Base-by-base conservation (phyloP, 2,329 filamentous ascomycete species). In the Aschersonia sp. region DNA sequence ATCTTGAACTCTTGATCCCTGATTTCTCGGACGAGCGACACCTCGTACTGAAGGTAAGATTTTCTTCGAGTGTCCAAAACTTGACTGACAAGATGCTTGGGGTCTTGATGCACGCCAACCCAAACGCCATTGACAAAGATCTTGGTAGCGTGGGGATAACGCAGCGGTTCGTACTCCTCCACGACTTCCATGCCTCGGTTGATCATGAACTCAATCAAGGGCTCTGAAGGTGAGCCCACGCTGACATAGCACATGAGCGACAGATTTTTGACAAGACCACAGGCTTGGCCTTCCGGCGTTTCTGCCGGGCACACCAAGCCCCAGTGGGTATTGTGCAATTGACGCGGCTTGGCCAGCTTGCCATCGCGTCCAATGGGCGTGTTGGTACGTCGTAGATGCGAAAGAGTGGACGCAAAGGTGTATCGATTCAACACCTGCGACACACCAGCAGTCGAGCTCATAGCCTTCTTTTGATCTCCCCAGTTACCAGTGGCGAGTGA, bases 381-480 rank as follows among this genome's bases (percentile, higher is more conserved):
- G 64, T 98, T 98, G 47, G 94, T 98, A 60, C 92, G 83, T 58
- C 94, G 83, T 67, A 98, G 76, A 82, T 98, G 94, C 14, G 92
- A 98, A 42, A 98, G 69, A 0, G 90, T 97, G 41, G 94, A 98
- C 12, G 92, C 82, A 61, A 96, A 98, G 0, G 94, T 97, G 64
- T 97, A 98, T 63, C 92, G 81, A 70, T 96, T 98, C 59, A 98
- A 69, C 68, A 98, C 94, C 68, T 98, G 92, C 44, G 90, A 97
- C 44, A 98, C 92, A 74, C 92, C 94, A 44, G 92, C 92, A 54
- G 94, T 97, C 1, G 89, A 87, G 56, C 84, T 90, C 57, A 86
- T 85, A 22, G 92, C 89, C 72, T 97, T 98, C 76, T 97, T 98
- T 71, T 98, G 92, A 55, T 98, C 92, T 60, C 92, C 94, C 94